phyloP scores from a whole-genome alignment of 345 rosid genomes.

The Geranium brycei region DNA sequence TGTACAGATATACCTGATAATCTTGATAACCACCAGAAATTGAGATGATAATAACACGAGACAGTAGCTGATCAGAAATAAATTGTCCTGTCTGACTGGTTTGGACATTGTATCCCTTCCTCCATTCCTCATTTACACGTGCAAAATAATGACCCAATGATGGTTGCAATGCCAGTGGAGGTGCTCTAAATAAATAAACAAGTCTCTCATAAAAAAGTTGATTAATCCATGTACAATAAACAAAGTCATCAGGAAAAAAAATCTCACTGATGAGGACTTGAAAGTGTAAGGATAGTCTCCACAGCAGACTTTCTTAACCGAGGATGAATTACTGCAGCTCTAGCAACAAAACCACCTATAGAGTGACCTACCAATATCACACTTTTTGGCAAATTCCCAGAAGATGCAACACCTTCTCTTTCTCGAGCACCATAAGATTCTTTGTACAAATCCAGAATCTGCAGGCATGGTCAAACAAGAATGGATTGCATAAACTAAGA shows the following conservation, averaged over 20 bases:
- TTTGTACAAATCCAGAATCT: slow-evolving; percentile 87
- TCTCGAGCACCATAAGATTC: slow-evolving; percentile 59
- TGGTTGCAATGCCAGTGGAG: slow-evolving; percentile 95
- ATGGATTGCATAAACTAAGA: slow-evolving; percentile 2
- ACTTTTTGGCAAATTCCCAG: slow-evolving; percentile 56
- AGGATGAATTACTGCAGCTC: slow-evolving; percentile 90
- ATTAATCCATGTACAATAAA: slow-evolving; percentile 12
- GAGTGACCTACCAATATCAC: slow-evolving; percentile 97
- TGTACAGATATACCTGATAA: slow-evolving; percentile 51
- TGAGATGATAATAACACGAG: slow-evolving; percentile 70
- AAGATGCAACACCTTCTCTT: slow-evolving; percentile 61
- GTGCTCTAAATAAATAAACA: slow-evolving; percentile 51
- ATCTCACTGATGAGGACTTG: slow-evolving; percentile 93
- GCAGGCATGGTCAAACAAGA: slow-evolving; percentile 16
- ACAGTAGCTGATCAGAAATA: slow-evolving; percentile 49
- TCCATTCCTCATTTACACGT: slow-evolving; percentile 71
- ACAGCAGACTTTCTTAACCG: slow-evolving; percentile 63
- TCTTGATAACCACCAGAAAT: slow-evolving; percentile 86
- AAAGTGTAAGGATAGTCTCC: slow-evolving; percentile 80
- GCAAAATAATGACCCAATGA: slow-evolving; percentile 80
- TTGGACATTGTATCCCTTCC: slow-evolving; percentile 57
- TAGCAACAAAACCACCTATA: slow-evolving; percentile 98
- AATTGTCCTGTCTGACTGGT: slow-evolving; percentile 35
- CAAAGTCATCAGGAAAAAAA: slow-evolving; percentile 11
- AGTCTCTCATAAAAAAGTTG: slow-evolving; percentile 16